These are phyloP conservation scores for Astrephomene gubernaculifera DNA, from an alignment of 139 green algal genomes.

Conservation along the genomic window DNA sequence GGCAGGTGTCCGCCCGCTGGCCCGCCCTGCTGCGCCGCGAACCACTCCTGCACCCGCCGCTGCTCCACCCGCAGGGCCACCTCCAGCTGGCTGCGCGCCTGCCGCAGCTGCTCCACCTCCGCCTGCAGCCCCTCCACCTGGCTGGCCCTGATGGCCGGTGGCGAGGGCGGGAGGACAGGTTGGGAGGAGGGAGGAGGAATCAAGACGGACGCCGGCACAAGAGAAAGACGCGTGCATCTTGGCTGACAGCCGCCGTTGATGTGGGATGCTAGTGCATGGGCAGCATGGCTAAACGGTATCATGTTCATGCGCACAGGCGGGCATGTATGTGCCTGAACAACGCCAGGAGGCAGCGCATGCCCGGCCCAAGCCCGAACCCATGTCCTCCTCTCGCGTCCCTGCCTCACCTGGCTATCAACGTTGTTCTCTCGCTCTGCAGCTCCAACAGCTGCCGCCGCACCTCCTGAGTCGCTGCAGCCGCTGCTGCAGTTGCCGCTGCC, in stretches of 20 bases:
- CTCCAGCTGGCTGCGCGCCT: constrained; percentile 36
- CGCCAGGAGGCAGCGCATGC: no score
- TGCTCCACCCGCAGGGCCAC: constrained; percentile 39
- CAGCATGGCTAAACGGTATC: no score
- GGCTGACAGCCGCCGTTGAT: no score
- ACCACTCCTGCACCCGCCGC: constrained; percentile 39
- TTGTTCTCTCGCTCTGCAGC: constrained; percentile 13
- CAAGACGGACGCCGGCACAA: no score
- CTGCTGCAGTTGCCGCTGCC: neutral
- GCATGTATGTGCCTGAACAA: no score
- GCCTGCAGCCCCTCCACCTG: constrained; percentile 17
- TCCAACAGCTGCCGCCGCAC: constrained; percentile 37
- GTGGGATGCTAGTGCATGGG: no score
- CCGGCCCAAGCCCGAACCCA: no score
- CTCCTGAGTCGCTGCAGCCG: neutral
- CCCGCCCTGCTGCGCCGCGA: constrained; percentile 13
- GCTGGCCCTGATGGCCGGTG: constrained; percentile 3
- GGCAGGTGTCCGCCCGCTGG: neutral
- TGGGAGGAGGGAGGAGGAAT: no score
- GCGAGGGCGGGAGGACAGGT: no score
- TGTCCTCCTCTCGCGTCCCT: neutral
- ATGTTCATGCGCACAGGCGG: no score
- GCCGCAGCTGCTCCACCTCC: constrained; percentile 33
- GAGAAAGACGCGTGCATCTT: no score
- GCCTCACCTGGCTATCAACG: constrained; percentile 21